Evolutionary conservation across 2,329 filamentous ascomycete genomes (phyloP), one percentile per base, ranked within the genome.

Genomic region (Cercospora zeae-maydis): DNA sequence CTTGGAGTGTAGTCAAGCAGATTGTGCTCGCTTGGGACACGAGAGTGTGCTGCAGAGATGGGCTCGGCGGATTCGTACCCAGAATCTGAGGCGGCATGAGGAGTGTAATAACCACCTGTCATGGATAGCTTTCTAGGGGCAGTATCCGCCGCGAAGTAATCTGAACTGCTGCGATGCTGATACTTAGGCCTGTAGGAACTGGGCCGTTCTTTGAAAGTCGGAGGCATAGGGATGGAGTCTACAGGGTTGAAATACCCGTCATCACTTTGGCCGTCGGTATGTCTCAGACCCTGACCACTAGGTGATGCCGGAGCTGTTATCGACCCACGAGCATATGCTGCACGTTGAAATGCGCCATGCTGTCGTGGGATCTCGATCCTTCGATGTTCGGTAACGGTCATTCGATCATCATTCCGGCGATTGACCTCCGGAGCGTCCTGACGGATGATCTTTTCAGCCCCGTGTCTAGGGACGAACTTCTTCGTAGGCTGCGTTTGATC

Each of bases 391-490:
- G 31, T 31, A 27, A 49, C 59, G 34, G 47, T 58, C 31, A 27
- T 53, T 53, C 19, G 49, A 13, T 34, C 11, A 8, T 24, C 8
- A 34, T 21, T 13, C 30, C n/a, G 21, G n/a, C 9, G 7, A 21
- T 34, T 10, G 36, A 80, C 1, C 81, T 77, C 9, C 84, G 84
- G 2, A 82, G 83, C 31, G 81, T 82, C 63, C 21, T 61, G 61
- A 21, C 80, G 77, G 47, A 87, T 75, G 47, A 85, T 84, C 73
- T 88, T 85, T 11, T 79, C 72, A 51, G 83, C 84, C 30, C 86
- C 86, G 71, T 88, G 86, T 13, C 79, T 86, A n/a, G 85, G 84
- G 19, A 86, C 75, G 71, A 88, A 86, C 58, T 77, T 82, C 74
- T 88, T 88, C 11, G 82, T 78, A n/a, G 75, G 65, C 61, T 63